phyloP scores from a whole-genome alignment of 2,329 filamentous ascomycete species.

The Apiospora marii region DNA sequence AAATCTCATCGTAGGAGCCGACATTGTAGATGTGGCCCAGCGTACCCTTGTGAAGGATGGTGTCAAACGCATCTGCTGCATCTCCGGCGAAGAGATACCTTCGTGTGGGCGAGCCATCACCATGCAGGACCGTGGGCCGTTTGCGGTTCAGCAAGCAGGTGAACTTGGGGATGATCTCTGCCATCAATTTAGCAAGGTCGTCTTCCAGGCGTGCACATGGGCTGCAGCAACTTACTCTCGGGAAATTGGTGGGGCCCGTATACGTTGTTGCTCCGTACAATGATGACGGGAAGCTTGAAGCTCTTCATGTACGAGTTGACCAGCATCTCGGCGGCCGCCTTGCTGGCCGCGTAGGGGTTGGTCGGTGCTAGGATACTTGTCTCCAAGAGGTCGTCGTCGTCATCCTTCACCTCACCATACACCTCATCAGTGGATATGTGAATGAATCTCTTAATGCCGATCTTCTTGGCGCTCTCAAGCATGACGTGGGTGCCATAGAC shows the following conservation, averaged over 20 bases:
- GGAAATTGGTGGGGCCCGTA: conserved; percentile 87
- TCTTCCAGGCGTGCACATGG: not conserved
- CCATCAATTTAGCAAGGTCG: conserved; percentile 25
- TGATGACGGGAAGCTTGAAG: conserved; percentile 81
- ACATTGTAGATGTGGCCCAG: conserved; percentile 85
- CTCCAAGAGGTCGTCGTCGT: conserved; percentile 75
- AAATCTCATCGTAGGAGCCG: conserved; percentile 78
- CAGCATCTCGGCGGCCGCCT: conserved; percentile 84
- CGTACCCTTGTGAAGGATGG: conserved; percentile 79
- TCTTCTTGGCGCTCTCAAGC: conserved; percentile 77
- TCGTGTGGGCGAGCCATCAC: conserved; percentile 76
- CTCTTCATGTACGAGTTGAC: conserved; percentile 88
- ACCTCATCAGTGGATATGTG: conserved; percentile 88
- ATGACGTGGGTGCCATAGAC: conserved; percentile 86
- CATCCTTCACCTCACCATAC: conserved; percentile 80
- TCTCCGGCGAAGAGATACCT: conserved; percentile 82
- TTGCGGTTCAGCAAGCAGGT: conserved; percentile 73
- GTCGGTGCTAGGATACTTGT: conserved; percentile 79
- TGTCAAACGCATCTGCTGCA: conserved; percentile 83
- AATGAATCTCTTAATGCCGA: conserved; percentile 76
- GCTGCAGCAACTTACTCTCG: conserved; percentile 67
- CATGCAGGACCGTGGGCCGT: conserved; percentile 76
- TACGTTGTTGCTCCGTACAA: conserved; percentile 84
- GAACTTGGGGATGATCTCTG: conserved; percentile 87
- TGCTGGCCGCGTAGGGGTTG: conserved; percentile 83